phyloP scores from a whole-genome alignment of 768 basidiomycete species.

The Chalciporus chontae region DNA sequence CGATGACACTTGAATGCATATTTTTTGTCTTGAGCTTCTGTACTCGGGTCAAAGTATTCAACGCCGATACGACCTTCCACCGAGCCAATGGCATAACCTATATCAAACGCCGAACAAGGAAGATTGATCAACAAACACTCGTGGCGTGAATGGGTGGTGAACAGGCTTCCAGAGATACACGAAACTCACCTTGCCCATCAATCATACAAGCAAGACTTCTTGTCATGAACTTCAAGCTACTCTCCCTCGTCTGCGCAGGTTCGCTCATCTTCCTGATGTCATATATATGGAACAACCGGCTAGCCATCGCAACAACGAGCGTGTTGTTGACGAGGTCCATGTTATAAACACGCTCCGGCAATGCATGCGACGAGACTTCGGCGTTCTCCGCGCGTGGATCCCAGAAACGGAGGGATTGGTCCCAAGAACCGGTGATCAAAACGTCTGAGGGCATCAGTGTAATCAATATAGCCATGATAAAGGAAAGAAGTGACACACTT shows the following conservation, averaged over 20 bases:
- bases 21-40: constrained; percentile 70
- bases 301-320: constrained; percentile 92
- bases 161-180: neutral
- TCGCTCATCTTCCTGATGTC: constrained; percentile 76
- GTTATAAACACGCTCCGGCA: constrained; percentile 84
- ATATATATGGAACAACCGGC: constrained; percentile 85
- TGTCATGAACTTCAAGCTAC: constrained; percentile 94
- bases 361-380: constrained; percentile 53
- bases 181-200: constrained; percentile 74
- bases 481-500: constrained; percentile 42
- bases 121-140: neutral
- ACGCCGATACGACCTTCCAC: constrained; percentile 97
- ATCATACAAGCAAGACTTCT: constrained; percentile 88
- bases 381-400: constrained; percentile 64
- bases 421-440: constrained; percentile 90
- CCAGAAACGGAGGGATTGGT: constrained; percentile 84
- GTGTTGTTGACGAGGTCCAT: constrained; percentile 76
- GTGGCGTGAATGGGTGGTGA: neutral
- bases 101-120: neutral
- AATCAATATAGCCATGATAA: neutral
- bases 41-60: constrained; percentile 88
- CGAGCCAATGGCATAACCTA: constrained; percentile 90
- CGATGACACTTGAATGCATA: constrained; percentile 96
- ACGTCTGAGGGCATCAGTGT: constrained; percentile 41
- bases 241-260: constrained; percentile 81